Conservation (phyloP, 2,329 filamentous ascomycete species). For the Stachybotrys chartarum region DNA sequence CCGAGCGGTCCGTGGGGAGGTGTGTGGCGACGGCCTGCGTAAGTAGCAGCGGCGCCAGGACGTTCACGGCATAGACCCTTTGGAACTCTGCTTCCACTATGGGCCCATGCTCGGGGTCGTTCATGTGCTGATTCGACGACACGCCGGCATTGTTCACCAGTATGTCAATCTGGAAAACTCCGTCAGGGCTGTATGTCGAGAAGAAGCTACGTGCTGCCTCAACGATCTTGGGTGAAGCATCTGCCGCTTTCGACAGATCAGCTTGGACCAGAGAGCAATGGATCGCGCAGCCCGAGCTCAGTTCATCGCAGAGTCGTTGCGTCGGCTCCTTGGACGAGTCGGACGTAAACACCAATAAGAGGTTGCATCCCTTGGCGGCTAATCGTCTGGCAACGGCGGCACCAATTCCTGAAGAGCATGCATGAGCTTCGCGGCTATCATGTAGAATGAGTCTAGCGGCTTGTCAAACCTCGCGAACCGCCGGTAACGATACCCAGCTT, state of each 20-base stretch:
- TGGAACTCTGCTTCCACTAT: slow-evolving; percentile 61
- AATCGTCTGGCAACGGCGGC: slow-evolving; percentile 50
- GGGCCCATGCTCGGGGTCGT: slow-evolving; percentile 40
- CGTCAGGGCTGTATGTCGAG: slow-evolving; percentile 11
- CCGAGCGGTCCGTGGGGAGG: slow-evolving; percentile 60
- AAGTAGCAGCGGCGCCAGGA: slow-evolving; percentile 71
- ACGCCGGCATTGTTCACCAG: slow-evolving; percentile 82
- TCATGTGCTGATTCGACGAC: slow-evolving; percentile 56
- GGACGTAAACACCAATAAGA: slow-evolving; percentile 55
- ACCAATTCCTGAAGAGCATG: slow-evolving; percentile 44
- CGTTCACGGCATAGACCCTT: slow-evolving; percentile 70
- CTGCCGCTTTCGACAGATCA: slow-evolving; percentile 17
- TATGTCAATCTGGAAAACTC: slow-evolving; percentile 56
- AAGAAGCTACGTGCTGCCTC: slow-evolving; percentile 19
- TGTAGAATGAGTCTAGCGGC: not conserved
- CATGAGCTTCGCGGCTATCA: slow-evolving; percentile 3
- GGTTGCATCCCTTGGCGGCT: slow-evolving; percentile 51
- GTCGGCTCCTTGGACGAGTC: slow-evolving; percentile 42
- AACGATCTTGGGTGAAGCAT: slow-evolving; percentile 19
- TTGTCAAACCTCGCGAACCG: slow-evolving; percentile 22
- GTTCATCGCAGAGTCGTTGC: slow-evolving; percentile 36
- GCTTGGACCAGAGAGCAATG: slow-evolving; percentile 18
- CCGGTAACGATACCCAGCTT: slow-evolving; percentile 27
- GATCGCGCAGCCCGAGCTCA: slow-evolving; percentile 35
- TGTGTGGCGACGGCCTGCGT: slow-evolving; percentile 65